phyloP scores from a whole-genome alignment of 176 grass and related monocot species.

The Carex myosuroides region DNA sequence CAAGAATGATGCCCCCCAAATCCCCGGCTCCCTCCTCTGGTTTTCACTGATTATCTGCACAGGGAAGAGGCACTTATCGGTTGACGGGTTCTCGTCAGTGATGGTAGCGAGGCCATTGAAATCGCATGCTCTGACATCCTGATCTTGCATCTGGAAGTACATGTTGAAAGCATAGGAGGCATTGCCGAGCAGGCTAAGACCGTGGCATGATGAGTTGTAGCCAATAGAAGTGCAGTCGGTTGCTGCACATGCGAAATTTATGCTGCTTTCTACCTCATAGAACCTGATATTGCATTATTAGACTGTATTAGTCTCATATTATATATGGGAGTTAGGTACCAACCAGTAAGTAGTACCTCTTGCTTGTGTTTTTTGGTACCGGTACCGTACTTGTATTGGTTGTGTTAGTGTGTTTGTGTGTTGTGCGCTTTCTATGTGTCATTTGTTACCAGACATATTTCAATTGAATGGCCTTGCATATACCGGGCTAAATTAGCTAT shows the following conservation, averaged over 20 bases:
- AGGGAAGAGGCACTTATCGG: slow-evolving; percentile 24
- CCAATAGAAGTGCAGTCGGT: slow-evolving; percentile 69
- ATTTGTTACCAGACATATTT: not conserved
- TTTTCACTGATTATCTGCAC: slow-evolving; percentile 30
- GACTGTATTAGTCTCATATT: not conserved
- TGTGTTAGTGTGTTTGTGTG: not conserved
- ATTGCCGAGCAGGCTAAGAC: slow-evolving; percentile 27
- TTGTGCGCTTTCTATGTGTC: not conserved
- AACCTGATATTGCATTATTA: slow-evolving; percentile 33
- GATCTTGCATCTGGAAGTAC: slow-evolving; percentile 28
- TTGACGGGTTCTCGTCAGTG: slow-evolving; percentile 14
- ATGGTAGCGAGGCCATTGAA: slow-evolving; percentile 23
- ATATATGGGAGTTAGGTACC: not conserved
- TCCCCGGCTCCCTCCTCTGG: not conserved
- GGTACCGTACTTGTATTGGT: not conserved
- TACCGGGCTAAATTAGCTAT: not conserved
- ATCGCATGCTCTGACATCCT: slow-evolving; percentile 21
- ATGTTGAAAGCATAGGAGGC: slow-evolving; percentile 28
- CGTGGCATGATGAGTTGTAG: slow-evolving; percentile 40
- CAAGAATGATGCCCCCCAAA: not conserved
- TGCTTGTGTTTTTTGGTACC: not conserved
- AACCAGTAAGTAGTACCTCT: not conserved
- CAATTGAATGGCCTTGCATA: not conserved
- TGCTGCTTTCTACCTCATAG: slow-evolving; percentile 36
- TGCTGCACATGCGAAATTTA: slow-evolving; percentile 56